Evolutionary conservation across 2,329 filamentous ascomycete species (phyloP).

Genomic region (Fusarium agapanthi): DNA sequence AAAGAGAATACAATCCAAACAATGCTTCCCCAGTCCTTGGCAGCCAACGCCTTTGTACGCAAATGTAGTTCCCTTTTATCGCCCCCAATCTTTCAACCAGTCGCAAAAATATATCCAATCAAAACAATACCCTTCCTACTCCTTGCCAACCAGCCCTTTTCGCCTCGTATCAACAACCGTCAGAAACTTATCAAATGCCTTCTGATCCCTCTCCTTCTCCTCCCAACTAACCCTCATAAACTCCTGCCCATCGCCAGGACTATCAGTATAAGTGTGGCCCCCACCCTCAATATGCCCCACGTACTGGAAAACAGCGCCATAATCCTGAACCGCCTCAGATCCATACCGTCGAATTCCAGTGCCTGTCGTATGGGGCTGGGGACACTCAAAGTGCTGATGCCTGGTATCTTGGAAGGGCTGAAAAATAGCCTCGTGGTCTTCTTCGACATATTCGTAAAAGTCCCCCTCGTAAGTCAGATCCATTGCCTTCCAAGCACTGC

Average conservation of each 20-base stretch:
- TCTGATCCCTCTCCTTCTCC: neutral
- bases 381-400: constrained; percentile 7
- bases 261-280: neutral
- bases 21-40: too few species aligned
- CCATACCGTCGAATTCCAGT: neutral
- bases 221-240: neutral
- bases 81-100: too few species aligned
- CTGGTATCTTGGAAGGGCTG: neutral
- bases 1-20: neutral
- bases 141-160: neutral
- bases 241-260: neutral
- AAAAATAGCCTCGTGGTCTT: neutral
- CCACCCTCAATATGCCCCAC: neutral
- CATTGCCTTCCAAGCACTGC: neutral
- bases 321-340: neutral
- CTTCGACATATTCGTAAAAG: neutral
- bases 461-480: neutral
- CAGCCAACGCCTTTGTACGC: too few species aligned
- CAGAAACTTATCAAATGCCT: neutral
- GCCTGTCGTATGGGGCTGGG: neutral
- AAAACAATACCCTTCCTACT: neutral
- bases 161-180: neutral
- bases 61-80: neutral
- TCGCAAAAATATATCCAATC: neutral
- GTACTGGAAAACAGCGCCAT: neutral